Evolutionary conservation across 192 early-diverging fungal genomes (phyloP).

Genomic region (Coemansia asiatica): DNA sequence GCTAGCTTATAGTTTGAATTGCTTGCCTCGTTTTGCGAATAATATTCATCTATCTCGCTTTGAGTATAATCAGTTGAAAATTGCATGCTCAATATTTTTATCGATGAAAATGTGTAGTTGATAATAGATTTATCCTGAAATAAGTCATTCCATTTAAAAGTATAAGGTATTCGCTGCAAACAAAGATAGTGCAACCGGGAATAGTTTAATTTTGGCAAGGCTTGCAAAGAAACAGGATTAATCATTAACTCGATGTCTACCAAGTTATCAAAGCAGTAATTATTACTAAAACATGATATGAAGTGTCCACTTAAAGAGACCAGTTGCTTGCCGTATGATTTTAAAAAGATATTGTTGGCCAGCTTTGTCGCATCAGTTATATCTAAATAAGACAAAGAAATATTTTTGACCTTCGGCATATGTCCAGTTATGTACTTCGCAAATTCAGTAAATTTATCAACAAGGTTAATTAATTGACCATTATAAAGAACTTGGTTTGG

Average conservation of each 20-base stretch:
- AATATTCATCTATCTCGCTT: neutral
- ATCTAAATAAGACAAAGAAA: neutral
- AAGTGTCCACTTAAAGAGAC: neutral
- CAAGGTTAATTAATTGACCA: neutral
- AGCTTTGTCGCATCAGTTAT: neutral
- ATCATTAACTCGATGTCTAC: neutral
- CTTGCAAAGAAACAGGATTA: neutral
- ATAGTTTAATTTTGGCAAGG: neutral
- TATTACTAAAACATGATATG: neutral
- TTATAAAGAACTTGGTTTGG: neutral
- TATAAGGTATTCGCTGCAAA: neutral
- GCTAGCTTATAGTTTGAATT: neutral
- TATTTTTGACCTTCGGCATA: neutral
- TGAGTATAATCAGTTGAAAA: neutral
- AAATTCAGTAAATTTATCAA: neutral
- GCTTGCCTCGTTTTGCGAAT: neutral
- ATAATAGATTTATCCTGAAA: neutral
- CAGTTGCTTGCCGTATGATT: neutral
- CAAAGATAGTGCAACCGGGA: neutral
- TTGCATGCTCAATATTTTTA: neutral
- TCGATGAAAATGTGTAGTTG: neutral
- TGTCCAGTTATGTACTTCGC: neutral
- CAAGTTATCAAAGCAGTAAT: neutral
- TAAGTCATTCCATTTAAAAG: neutral
- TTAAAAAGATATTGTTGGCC: neutral